phyloP scores from a whole-genome alignment of 495 filamentous ascomycete species.

The Neurospora sp. region DNA sequence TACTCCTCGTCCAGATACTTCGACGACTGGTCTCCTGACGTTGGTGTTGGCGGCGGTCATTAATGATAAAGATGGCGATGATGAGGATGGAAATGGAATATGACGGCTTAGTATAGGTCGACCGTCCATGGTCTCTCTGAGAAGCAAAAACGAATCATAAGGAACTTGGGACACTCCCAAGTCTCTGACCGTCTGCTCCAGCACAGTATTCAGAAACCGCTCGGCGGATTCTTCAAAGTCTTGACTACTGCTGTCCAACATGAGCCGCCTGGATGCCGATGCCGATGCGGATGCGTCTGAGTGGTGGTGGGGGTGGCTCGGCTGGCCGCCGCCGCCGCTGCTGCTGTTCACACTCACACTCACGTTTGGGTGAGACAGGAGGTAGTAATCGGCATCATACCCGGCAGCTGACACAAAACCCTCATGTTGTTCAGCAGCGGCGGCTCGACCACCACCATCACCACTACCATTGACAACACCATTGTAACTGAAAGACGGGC shows the following conservation, averaged over 20 bases:
- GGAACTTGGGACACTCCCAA: not conserved
- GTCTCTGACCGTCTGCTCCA: slow-evolving; percentile 2
- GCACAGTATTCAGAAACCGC: slow-evolving; percentile 6
- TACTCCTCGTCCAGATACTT: not conserved
- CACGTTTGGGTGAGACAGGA: not conserved
- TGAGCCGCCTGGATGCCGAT: not conserved
- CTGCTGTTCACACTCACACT: not conserved
- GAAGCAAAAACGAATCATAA: not conserved
- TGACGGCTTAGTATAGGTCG: not conserved
- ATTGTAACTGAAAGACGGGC: not conserved
- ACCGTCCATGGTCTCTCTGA: not conserved
- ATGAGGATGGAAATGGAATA: not conserved
- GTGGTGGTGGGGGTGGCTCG: not conserved
- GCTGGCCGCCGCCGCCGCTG: not conserved
- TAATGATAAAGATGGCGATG: too few relatives aligned
- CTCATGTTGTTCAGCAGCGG: not conserved
- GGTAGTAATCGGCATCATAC: not conserved
- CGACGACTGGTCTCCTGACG: not conserved
- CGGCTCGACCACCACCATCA: not conserved
- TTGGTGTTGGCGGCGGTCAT: not conserved
- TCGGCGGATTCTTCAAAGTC: slow-evolving; percentile 6
- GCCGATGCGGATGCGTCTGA: not conserved
- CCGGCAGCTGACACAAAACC: not conserved
- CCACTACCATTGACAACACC: not conserved
- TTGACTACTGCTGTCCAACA: not conserved